Evolutionary conservation across 2,329 filamentous ascomycete species (phyloP), one percentile per base, ranked within the genome.

Genomic region (Hysterium pulicare): DNA sequence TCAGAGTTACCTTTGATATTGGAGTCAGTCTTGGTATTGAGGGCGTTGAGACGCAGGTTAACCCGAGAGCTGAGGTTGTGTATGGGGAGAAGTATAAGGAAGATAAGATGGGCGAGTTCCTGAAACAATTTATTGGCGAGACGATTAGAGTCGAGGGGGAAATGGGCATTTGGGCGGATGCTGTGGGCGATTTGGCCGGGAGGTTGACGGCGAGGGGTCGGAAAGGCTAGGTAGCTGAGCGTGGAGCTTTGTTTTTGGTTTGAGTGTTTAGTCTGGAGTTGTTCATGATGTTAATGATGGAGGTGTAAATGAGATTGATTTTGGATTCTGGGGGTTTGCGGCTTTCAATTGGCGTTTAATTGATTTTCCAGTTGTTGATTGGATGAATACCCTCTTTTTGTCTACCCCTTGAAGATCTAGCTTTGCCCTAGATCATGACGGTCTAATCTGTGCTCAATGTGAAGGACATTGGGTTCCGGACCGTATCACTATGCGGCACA

Each of bases 1-100:
- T 91, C 2, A 77, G 83, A 50, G 72, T 86, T 1, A 67, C 62
- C 0, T 72, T 91, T 43, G 73, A 74, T 13, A 63, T 91, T 19
- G 69, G 56, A 8, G 70, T 67, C 7, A 46, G 66, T 1, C 69
- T 75, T 2, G 64, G 66, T 8, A 70, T 66, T 37, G 68, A 67
- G 0, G 67, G 68, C 1, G 70, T 72, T n/a, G 73, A 75, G 3
- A 67, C 84, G 9, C 73, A 78, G 1, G 72, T 87, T 26, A 62
- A 66, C 11, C 68, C 86, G 19, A 68, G 67, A 5, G 85, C 82
- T 0, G 74, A 72, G 40, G 80, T 90, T 1, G 71, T 89, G 2
- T 93, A 93, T 60, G 87, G 87, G 0, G 86, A 91, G 67, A 75
- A 78, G 46, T 90, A 90, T 62, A 87, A 88, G 50, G 80, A 82